These are phyloP conservation scores for Corchorus olitorius DNA, from an alignment of 345 rosid genomes.

Conservation along the genomic window DNA sequence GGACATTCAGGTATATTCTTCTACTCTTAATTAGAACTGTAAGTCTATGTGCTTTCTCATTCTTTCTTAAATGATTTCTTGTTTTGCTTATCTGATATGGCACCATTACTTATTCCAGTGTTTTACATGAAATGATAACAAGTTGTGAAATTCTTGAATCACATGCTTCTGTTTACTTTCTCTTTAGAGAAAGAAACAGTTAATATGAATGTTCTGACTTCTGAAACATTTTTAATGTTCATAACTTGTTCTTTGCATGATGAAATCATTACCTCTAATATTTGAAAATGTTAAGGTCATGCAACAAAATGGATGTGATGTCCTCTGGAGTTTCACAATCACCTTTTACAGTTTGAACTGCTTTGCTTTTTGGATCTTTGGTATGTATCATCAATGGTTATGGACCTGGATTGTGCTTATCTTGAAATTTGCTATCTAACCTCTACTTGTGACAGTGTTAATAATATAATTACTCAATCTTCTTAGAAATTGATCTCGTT, in stretches of 20 bases:
- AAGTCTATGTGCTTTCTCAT: background rate
- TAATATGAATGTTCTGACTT: background rate
- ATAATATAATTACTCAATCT: background rate
- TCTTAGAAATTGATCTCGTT: constrained; percentile 1
- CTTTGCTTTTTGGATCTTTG: background rate
- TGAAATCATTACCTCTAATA: background rate
- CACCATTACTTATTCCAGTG: background rate
- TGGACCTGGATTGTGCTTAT: background rate
- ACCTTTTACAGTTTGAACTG: background rate
- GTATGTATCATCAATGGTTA: background rate
- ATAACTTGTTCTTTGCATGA: background rate
- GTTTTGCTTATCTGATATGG: background rate
- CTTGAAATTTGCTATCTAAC: background rate
- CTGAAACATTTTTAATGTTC: background rate
- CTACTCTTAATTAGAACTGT: background rate
- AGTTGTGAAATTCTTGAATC: constrained; percentile 8
- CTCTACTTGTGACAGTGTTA: background rate
- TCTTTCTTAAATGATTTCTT: background rate
- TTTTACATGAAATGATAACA: background rate
- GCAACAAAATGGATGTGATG: background rate
- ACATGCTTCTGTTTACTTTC: background rate
- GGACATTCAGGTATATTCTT: constrained; percentile 45
- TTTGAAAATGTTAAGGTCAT: constrained; percentile 1
- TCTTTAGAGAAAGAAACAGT: background rate
- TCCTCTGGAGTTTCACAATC: background rate